phyloP scores from a whole-genome alignment of 257 asterid genomes.

The Craterostigma plantagineum region DNA sequence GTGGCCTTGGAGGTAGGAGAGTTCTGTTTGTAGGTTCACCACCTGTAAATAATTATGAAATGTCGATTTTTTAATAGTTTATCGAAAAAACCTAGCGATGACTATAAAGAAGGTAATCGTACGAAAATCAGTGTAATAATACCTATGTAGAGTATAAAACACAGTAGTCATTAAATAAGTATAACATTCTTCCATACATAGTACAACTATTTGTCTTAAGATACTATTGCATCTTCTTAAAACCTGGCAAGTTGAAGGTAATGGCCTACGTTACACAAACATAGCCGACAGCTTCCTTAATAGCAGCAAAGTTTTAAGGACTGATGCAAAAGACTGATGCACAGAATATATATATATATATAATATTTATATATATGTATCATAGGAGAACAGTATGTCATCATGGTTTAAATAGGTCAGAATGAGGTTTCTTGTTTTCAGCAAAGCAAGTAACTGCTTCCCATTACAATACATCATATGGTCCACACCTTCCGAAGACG shows the following conservation, averaged over 20 bases:
- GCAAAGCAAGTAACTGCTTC: conserved; percentile 28
- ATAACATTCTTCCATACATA: too few species aligned
- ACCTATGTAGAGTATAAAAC: too few species aligned
- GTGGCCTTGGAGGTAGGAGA: conserved; percentile 61
- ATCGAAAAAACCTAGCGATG: not conserved
- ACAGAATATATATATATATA: not conserved
- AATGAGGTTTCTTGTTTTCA: conserved; percentile 55
- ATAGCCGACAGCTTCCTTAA: conserved; percentile 24
- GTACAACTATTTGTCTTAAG: too few species aligned
- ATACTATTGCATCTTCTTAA: too few species aligned
- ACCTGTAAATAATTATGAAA: conserved; percentile 20
- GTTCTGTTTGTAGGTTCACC: conserved; percentile 64
- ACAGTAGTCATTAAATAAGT: too few species aligned
- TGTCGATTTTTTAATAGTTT: too few species aligned
- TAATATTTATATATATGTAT: not conserved
- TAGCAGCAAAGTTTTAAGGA: conserved; percentile 17
- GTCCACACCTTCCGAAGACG: not conserved
- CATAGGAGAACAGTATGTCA: conserved; percentile 8
- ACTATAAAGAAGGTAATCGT: not conserved
- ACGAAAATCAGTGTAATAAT: too few species aligned
- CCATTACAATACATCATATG: conserved; percentile 16
- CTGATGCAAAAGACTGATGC: conserved; percentile 5
- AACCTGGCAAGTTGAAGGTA: too few species aligned
- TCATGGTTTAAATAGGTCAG: conserved; percentile 17
- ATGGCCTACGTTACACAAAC: conserved; percentile 1